Base-by-base conservation (phyloP, 129 eudicot species). In the Glebionis coronaria region DNA sequence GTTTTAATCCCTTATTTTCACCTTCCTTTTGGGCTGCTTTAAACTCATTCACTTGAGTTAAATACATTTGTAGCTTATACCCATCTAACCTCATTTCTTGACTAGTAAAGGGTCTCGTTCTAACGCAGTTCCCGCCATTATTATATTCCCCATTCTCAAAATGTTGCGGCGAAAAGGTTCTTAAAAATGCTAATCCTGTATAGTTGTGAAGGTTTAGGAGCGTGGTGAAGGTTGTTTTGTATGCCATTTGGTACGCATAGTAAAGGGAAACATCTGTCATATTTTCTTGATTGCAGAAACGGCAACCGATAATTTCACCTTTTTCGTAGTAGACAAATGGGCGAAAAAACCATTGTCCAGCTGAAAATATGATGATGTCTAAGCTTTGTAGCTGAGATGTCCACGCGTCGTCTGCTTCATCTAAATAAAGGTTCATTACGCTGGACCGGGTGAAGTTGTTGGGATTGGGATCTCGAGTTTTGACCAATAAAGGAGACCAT, bases 331-430 rank as follows among this genome's bases (percentile, higher is more conserved):
- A 77, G 67, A 73, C 57, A 9, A 61, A 77, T 0, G 91, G 88
- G 18, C 91, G 67, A 23, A 76, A 77, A 70, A 85, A 85, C 91
- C 91, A 85, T 19, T 85, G 91, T 0, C 87, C 87, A 0, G 87
- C 79, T 3, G 88, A 82, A 68, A 85, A 62, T 28, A 85, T 74
- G 46, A 78, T 68, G 18, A 66, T 70, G 63, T 85, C 85, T 12
- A 77, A 59, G 56, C 60, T 44, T 8, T 82, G 81, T 38, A 80
- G 61, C 31, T 77, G 67, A 19, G 76, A 44, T 42, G 81, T 68
- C 91, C 91, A 85, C 23, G 31, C 51, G 7, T 85, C 85, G 19
- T 85, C 85, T 2, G 74, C 55, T 69, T 82, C 87, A 9, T 85
- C 88, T 29, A 85, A 71, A 56, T 85, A 77, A 23, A 85, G 68